A percentile compares a stretch with the other conserved stretches of the same genome.
These are phyloP conservation scores for Fusarium illudens DNA, from an alignment of 2,329 filamentous ascomycete species.

Conservation along the genomic window DNA sequence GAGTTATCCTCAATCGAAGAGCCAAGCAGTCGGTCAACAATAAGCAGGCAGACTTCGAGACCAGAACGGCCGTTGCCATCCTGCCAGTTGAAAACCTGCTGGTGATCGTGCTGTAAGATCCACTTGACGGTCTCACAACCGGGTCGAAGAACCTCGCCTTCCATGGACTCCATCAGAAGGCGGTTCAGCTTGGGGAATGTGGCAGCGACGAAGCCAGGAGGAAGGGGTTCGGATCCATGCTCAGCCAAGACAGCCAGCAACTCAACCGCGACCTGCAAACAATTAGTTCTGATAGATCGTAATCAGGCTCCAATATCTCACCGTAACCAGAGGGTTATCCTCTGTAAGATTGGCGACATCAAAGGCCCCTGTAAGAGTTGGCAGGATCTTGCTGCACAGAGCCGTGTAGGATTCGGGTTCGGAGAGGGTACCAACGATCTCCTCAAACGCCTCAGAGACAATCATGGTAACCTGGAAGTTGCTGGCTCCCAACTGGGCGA, in stretches of 20 bases:
- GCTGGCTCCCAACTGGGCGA: slow-evolving; percentile 85
- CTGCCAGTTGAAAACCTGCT: slow-evolving; percentile 88
- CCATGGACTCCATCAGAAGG: slow-evolving; percentile 82
- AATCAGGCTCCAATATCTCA: slow-evolving; percentile 46
- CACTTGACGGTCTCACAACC: slow-evolving; percentile 88
- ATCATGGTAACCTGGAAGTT: slow-evolving; percentile 93
- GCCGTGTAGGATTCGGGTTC: slow-evolving; percentile 75
- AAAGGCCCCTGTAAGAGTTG: slow-evolving; percentile 87
- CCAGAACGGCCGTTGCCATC: slow-evolving; percentile 83
- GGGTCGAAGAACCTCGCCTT: slow-evolving; percentile 87
- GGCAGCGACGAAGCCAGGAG: slow-evolving; percentile 83
- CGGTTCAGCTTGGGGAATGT: slow-evolving; percentile 87
- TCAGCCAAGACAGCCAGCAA: slow-evolving; percentile 83
- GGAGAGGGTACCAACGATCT: slow-evolving; percentile 76
- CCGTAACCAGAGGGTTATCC: slow-evolving; percentile 83
- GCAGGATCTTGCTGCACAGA: slow-evolving; percentile 86
- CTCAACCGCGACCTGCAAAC: slow-evolving; percentile 75
- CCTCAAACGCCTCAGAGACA: slow-evolving; percentile 90
- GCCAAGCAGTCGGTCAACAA: slow-evolving; percentile 89
- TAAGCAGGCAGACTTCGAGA: slow-evolving; percentile 86
- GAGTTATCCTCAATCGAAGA: slow-evolving; percentile 89
- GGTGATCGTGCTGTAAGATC: slow-evolving; percentile 87
- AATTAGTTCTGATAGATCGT: slow-evolving; percentile 28
- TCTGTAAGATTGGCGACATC: slow-evolving; percentile 87
- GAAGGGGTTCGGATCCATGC: slow-evolving; percentile 84